Evolutionary conservation across 768 basidiomycete species (phyloP), one percentile per base, ranked within the genome.

Genomic region (Mycena floridula): DNA sequence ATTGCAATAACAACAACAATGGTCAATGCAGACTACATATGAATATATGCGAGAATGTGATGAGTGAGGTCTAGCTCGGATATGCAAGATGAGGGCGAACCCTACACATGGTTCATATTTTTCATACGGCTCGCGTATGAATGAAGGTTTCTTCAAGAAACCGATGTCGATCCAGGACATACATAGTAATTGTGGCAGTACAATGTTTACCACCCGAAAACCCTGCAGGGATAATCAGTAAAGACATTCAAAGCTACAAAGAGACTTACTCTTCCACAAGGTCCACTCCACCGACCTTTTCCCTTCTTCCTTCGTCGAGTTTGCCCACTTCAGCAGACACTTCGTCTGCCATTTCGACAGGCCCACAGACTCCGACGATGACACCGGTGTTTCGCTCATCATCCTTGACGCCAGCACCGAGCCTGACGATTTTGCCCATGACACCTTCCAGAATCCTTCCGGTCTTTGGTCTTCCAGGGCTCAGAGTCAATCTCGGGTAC

Each of bases 311-410:
- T 3, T 54, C 52, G 42, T 69, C 65, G n/a, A 74, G 40, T 6
- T 50, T 49, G 32, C 55, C 50, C 9, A 72, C 61, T 6, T 62
- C 65, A 20, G 56, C 43, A 36, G 67, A 52, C 3, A 65, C 66
- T 15, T 57, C 56, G n/a, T 62, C 58, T 2, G 66, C 66, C 36
- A 77, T 46, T n/a, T 51, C 50, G 3, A 43, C 46, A 2, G 74
- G 74, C 22, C 74, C 75, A 53, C 75, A 76, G 0, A 66, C 66
- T 12, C 57, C 68, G 4, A 74, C 62, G 4, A 62, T 56, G 18
- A 74, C 54, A 12, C 73, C 74, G 7, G 58, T 59, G 4, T 62
- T 52, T 21, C 55, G 54, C 45, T 50, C 50, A 25, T 52, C 46
- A 9, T 45, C 50, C 39, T 51, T 56, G 37, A 58, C 52, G 3